Evolutionary conservation across 2,329 filamentous ascomycete genomes (phyloP).

Genomic region (Fusarium odoratissimum): DNA sequence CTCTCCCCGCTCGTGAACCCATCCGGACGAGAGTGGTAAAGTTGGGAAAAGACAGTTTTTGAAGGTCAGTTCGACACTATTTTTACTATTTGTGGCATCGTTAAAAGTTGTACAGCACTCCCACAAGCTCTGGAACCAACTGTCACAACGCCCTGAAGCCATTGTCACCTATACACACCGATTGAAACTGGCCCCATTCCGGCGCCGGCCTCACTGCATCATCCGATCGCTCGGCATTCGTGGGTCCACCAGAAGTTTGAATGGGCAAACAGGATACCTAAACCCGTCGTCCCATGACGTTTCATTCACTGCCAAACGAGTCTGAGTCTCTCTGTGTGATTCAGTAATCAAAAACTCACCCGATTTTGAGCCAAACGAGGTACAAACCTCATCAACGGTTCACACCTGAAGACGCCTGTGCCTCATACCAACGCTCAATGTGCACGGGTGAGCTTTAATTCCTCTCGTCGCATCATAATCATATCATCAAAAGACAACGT

Average conservation of each 20-base stretch:
- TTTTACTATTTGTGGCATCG: background rate
- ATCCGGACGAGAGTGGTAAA: conserved; percentile 17
- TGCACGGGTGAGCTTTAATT: conserved; percentile 25
- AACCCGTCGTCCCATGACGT: conserved; percentile 42
- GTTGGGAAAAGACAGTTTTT: background rate
- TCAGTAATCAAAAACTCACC: conserved; percentile 26
- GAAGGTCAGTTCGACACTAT: background rate
- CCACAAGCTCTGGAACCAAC: background rate
- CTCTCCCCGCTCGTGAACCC: conserved; percentile 37
- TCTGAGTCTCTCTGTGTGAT: conserved; percentile 21
- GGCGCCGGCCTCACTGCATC: conserved; percentile 42
- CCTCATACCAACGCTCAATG: conserved; percentile 7
- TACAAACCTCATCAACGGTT: conserved; percentile 9
- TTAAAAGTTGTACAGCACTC: background rate
- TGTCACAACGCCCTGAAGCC: conserved; percentile 10
- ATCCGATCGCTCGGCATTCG: conserved; percentile 44
- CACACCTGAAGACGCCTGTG: background rate
- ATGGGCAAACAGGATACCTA: conserved; percentile 37
- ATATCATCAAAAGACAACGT: conserved; percentile 23
- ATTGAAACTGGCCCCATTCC: conserved; percentile 33
- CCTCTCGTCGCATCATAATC: conserved; percentile 32
- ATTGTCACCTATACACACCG: conserved; percentile 25
- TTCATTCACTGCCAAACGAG: conserved; percentile 33
- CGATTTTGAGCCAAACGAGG: conserved; percentile 1
- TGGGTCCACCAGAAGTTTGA: conserved; percentile 42